These are phyloP conservation scores for Juncus inflexus DNA, from an alignment of 176 grass and related monocot genomes.

Conservation along the genomic window DNA sequence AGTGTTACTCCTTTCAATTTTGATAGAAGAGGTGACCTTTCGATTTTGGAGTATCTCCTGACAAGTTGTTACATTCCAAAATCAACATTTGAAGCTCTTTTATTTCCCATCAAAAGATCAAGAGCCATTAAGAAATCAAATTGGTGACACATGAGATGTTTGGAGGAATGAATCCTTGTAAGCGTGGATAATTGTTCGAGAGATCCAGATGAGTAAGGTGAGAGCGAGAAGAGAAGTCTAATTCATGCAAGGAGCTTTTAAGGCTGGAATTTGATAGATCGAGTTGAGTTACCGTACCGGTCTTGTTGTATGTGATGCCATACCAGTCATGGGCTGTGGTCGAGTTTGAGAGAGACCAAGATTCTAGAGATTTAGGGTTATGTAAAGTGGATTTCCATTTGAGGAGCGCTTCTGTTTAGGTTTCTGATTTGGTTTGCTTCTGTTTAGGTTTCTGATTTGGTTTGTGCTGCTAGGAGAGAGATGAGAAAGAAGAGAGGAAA, in stretches of 20 bases:
- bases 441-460: slow-evolving; percentile 29
- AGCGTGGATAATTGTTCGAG: slow-evolving; percentile 46
- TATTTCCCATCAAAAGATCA: no score
- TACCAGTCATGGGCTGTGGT: slow-evolving; percentile 45
- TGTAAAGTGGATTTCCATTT: slow-evolving; percentile 59
- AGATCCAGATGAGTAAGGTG: slow-evolving; percentile 52
- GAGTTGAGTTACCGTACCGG: slow-evolving; percentile 38
- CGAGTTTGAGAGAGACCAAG: slow-evolving; percentile 40
- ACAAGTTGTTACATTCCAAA: slow-evolving; percentile 50
- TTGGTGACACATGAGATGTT: no score
- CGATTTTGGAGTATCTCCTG: slow-evolving; percentile 57
- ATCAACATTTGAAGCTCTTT: no score
- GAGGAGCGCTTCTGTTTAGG: slow-evolving; percentile 46
- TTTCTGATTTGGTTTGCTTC: no score
- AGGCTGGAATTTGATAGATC: slow-evolving; percentile 34
- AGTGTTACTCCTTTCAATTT: no score
- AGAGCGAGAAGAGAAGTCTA: slow-evolving; percentile 41
- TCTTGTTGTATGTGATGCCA: slow-evolving; percentile 47
- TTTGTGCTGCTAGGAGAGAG: slow-evolving; percentile 10
- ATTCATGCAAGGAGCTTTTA: slow-evolving; percentile 41
- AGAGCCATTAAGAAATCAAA: no score
- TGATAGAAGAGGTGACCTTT: slow-evolving; percentile 56
- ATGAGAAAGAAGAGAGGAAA: slow-evolving; percentile 11
- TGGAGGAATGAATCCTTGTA: slow-evolving; percentile 41
- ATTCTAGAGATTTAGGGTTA: slow-evolving; percentile 27